Percentiles rank a stretch among this genome's conserved stretches.
Conservation (phyloP, 331 rosid genomes). For the Spiraea crenata region DNA sequence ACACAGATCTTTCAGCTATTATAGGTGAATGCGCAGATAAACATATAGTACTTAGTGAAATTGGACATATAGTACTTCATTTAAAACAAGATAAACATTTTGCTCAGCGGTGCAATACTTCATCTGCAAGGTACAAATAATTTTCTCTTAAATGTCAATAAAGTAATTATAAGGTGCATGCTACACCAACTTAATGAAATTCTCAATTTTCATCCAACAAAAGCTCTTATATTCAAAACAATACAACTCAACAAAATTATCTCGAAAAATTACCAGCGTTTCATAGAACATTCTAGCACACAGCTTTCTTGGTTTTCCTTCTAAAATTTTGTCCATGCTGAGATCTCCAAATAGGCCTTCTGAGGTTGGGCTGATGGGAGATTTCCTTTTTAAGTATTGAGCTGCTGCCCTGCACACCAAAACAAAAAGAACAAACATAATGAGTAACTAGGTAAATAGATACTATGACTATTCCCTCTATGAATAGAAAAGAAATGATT, state of each 20-base stretch:
- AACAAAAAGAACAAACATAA: conserved; percentile 1
- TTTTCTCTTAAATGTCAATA: neutral
- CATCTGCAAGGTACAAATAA: conserved; percentile 1
- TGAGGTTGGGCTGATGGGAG: conserved; percentile 49
- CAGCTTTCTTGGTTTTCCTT: conserved; percentile 68
- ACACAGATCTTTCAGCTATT: neutral
- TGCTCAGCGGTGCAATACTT: neutral
- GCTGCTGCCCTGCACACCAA: conserved; percentile 62
- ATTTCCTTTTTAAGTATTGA: conserved; percentile 53
- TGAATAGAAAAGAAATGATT: conserved; percentile 1
- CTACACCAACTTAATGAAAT: neutral
- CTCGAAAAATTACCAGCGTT: conserved; percentile 57
- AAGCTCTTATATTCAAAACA: neutral
- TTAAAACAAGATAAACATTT: neutral
- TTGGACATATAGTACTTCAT: too few species aligned
- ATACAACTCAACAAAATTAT: conserved; percentile 3
- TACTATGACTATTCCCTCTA: neutral
- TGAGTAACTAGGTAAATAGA: conserved; percentile 5
- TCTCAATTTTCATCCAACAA: neutral
- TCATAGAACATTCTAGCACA: conserved; percentile 89
- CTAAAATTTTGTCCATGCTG: conserved; percentile 62
- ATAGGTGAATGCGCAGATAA: neutral
- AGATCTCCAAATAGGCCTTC: conserved; percentile 50
- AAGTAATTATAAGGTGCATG: neutral
- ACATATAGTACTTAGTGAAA: too few species aligned